phyloP scores from a whole-genome alignment of 73 alveolate species.

The Diophrys sp. region DNA sequence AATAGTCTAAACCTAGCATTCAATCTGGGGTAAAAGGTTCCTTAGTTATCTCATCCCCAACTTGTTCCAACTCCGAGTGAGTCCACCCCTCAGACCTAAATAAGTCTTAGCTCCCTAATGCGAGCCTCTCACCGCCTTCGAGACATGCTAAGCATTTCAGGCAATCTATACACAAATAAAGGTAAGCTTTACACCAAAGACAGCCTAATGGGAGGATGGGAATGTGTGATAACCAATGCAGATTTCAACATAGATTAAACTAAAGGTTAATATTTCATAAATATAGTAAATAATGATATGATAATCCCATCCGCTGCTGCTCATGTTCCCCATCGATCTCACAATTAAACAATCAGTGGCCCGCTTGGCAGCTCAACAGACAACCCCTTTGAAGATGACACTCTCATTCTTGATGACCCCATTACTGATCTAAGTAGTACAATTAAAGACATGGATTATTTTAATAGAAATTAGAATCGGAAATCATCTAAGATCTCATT shows the following conservation, averaged over 20 bases:
- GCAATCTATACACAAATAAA: neutral
- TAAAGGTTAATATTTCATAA: neutral
- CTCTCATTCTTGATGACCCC: too few relatives aligned
- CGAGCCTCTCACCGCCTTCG: neutral
- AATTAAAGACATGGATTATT: too few relatives aligned
- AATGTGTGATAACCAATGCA: neutral
- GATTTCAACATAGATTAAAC: neutral
- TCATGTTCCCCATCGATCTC: neutral
- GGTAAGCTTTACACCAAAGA: neutral
- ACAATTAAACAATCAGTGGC: neutral
- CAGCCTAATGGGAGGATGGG: neutral
- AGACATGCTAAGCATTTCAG: neutral
- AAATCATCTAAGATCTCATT: neutral
- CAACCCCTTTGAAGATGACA: too few relatives aligned
- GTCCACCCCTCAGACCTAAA: too few relatives aligned
- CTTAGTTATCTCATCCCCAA: too few relatives aligned
- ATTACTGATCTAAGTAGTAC: neutral
- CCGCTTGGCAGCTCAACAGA: neutral
- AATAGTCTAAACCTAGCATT: neutral
- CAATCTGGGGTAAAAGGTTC: too few relatives aligned
- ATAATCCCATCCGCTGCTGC: neutral
- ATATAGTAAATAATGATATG: neutral
- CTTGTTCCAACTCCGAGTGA: too few relatives aligned
- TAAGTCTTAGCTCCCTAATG: too few relatives aligned
- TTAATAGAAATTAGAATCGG: neutral